A percentile compares a stretch with the other conserved stretches of the same genome.
Evolutionary conservation across 148 eudicot genomes (phyloP).

Genomic region (Fagopyrum tataricum): DNA sequence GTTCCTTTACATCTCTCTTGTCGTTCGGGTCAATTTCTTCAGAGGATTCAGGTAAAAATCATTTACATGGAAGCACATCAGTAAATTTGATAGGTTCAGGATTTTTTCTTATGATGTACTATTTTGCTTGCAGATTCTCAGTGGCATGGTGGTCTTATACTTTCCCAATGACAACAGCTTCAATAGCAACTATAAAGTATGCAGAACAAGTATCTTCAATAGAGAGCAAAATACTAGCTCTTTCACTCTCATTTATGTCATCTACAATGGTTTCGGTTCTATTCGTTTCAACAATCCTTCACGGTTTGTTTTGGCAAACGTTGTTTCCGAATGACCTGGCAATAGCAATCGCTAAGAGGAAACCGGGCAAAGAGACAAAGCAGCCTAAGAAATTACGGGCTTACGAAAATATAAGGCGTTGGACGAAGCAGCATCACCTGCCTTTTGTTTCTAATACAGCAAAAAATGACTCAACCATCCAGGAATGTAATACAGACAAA

Average conservation of each 20-base stretch:
- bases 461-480: neutral
- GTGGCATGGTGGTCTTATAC: conserved; percentile 99
- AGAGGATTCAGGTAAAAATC: conserved; percentile 60
- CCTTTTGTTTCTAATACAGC: conserved; percentile 48
- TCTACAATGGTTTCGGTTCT: conserved; percentile 71
- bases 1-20: conserved; percentile 68
- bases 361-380: conserved; percentile 38
- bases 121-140: conserved; percentile 55
- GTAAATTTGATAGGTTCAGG: too few relatives aligned
- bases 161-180: conserved; percentile 93
- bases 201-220: conserved; percentile 64
- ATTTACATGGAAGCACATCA: too few relatives aligned
- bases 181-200: conserved; percentile 83
- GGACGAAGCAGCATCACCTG: conserved; percentile 73
- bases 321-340: conserved; percentile 93
- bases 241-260: conserved; percentile 70
- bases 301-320: conserved; percentile 76
- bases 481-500: neutral
- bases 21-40: conserved; percentile 81
- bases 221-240: conserved; percentile 55
- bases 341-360: conserved; percentile 77
- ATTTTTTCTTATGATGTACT: neutral
- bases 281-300: conserved; percentile 65
- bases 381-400: conserved; percentile 34
- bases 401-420: conserved; percentile 50